Base-by-base conservation (phyloP, 1,284 basidiomycete species). In the Naganishia liquefaciens region DNA sequence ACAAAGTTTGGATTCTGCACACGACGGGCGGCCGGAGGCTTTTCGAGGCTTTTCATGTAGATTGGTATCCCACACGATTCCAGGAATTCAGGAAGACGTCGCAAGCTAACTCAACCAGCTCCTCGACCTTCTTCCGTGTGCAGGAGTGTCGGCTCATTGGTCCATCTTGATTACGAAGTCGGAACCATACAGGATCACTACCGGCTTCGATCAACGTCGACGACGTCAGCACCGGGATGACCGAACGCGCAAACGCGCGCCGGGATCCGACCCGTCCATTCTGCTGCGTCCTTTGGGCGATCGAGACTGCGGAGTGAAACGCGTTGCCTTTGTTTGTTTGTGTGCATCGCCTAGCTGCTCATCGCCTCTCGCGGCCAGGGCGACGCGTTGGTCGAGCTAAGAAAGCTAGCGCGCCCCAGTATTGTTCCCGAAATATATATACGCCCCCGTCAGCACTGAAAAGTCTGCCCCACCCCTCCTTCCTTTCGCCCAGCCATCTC, bases 261-360 rank as follows among this genome's bases (percentile, higher is more conserved):
- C 37, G 40, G 40, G 43, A 54, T 43, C 21, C 39, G 42, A 54
- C 53, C 13, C 33, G 33, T 37, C 33, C 33, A 37, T 37, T 37
- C 9, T 37, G 33, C 51, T 47, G 43, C 54, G 54, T 46, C 42
- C 54, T 37, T 33, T 33, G 27, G 9, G 54, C 54, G 43, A 57
- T 44, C 54, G 43, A 25, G 47, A 25, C 54, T 57, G 54, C 54
- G 54, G 23, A 23, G 28, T 57, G 27, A 46, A 47, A 47, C 43
- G 42, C 54, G 54, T 19, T 19, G 19, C 46, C 30, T 19, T 57
- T 57, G 19, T 11, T 47, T 28, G 54, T 57, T 57, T 46, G 27
- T 33, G 21, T 10, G 27, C 28, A 33, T 57, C 21, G 43, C 30
- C n/a, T 47, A 33, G 43, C 27, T 33, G 43, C 27, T 33, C 51